Base-by-base conservation (phyloP, 345 rosid species). In the Diplotaxis tenuifolia region DNA sequence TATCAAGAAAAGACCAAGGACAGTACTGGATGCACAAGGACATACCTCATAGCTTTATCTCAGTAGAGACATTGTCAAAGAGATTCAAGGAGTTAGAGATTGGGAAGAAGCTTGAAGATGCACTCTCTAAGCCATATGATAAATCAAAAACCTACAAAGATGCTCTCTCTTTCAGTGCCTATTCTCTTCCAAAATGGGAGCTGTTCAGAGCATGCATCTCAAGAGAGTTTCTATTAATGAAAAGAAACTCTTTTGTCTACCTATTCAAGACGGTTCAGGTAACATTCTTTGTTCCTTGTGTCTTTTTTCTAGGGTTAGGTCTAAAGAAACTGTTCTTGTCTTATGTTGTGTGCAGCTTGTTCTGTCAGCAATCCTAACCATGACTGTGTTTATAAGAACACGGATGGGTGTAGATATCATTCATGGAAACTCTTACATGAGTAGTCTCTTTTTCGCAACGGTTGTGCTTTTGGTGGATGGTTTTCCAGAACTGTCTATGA, bases 201-300 rank as follows among this genome's bases (percentile, higher is more conserved):
- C 81, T 93, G 62, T 50, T 90, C 65, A 86, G 83, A 74, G 93
- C 96, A 75, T 90, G 96, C 86, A 70, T 84, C 31, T 79, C 88
- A 11, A 83, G 96, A 82, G 98, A 93, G 77, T 67, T 61, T 71
- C 79, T 90, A 75, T 84, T 93, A 36, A 93, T 93, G 96, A 93
- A 88, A 86, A 86, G 98, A 72, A 90, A 90, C 77, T 89, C 89
- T 1, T 93, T 93, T 65, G 75, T 89, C 79, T 90, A 93, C 78
- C 68, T 86, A 54, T 93, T 90, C 82, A 87, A 80, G 75, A 73
- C 82, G 4, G 7, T 0, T 49, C 88, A 84, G 73, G 88, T 87
- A 54, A 29, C 63, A 29, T 21, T 55, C 3, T 12, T 8, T 18
- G 36, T 19, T 76, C 45, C 18, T 42, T 75, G 8, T 16, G 9